Evolutionary conservation across 805 yeast genomes (phyloP).

Genomic region (Phaffomyces opuntiae): DNA sequence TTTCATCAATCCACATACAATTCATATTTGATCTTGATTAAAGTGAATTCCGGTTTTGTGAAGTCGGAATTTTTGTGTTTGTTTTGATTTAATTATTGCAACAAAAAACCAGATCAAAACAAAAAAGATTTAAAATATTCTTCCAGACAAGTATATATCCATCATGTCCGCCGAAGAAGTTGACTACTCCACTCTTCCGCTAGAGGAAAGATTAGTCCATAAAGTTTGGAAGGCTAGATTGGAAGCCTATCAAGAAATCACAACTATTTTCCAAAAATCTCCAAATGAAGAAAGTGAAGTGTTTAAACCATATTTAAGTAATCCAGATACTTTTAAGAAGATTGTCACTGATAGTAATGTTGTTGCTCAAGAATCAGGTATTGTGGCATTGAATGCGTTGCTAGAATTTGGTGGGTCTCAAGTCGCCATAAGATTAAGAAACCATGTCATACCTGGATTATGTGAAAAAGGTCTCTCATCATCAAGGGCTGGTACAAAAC

Average conservation of each 20-base stretch:
- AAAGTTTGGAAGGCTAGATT: slow-evolving; percentile 84
- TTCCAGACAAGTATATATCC: neutral
- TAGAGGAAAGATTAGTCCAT: slow-evolving; percentile 34
- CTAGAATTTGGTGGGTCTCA: slow-evolving; percentile 49
- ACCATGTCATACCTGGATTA: slow-evolving; percentile 39
- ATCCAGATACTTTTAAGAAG: slow-evolving; percentile 49
- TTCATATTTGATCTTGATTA: too few relatives aligned
- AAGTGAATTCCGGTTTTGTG: too few relatives aligned
- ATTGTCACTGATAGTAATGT: slow-evolving; percentile 77
- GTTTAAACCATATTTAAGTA: slow-evolving; percentile 41
- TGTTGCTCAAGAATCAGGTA: slow-evolving; percentile 84
- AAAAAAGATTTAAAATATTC: neutral
- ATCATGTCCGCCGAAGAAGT: slow-evolving; percentile 13
- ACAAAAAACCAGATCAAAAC: neutral
- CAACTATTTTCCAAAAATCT: slow-evolving; percentile 43
- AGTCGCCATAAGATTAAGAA: slow-evolving; percentile 35
- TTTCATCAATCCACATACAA: too few relatives aligned
- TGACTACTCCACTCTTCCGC: slow-evolving; percentile 18
- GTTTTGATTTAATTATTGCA: neutral
- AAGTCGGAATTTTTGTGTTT: neutral
- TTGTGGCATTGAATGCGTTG: slow-evolving; percentile 46
- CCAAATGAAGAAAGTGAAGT: slow-evolving; percentile 49
- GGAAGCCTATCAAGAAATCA: slow-evolving; percentile 68
- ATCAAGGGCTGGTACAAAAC: slow-evolving; percentile 66
- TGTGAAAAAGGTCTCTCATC: slow-evolving; percentile 82